These are phyloP conservation scores for Fusarium torreyae DNA, from an alignment of 2,329 filamentous ascomycete genomes.

Conservation along the genomic window DNA sequence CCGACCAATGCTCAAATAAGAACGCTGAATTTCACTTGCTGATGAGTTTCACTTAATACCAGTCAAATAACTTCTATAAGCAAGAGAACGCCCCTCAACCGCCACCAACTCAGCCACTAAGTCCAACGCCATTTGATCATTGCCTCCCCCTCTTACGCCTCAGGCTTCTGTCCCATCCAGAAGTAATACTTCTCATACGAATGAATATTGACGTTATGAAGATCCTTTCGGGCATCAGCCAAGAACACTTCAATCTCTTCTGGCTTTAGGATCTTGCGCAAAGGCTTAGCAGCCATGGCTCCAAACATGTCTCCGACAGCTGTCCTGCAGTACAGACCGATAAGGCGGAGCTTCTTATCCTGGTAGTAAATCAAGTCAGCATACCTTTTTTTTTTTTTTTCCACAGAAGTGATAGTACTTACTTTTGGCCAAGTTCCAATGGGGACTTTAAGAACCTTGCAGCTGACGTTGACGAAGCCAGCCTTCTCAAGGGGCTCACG, in stretches of 20 bases:
- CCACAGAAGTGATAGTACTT: fast-evolving
- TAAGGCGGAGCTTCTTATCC: constrained; percentile 43
- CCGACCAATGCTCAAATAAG: too few species aligned
- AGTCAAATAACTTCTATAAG: too few species aligned
- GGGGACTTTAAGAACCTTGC: constrained; percentile 42
- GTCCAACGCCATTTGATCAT: too few species aligned
- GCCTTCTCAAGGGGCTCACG: constrained; percentile 30
- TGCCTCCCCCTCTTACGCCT: background rate
- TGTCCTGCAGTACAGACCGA: constrained; percentile 38
- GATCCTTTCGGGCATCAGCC: constrained; percentile 33
- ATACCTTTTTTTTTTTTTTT: too few species aligned
- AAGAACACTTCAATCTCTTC: constrained; percentile 42
- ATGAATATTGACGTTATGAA: constrained; percentile 31
- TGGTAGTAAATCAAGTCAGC: too few species aligned
- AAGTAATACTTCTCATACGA: constrained; percentile 48
- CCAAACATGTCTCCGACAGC: constrained; percentile 46
- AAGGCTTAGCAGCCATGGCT: constrained; percentile 45
- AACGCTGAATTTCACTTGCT: too few species aligned
- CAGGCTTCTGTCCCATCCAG: constrained; percentile 44
- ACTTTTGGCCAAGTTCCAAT: constrained; percentile 46
- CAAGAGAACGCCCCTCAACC: too few species aligned
- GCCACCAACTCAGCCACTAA: too few species aligned
- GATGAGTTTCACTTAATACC: too few species aligned
- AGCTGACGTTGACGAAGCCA: constrained; percentile 38
- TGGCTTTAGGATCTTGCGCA: constrained; percentile 34